Conservation (phyloP, 176 grass and related monocot species). For the Aegilops speltoides region DNA sequence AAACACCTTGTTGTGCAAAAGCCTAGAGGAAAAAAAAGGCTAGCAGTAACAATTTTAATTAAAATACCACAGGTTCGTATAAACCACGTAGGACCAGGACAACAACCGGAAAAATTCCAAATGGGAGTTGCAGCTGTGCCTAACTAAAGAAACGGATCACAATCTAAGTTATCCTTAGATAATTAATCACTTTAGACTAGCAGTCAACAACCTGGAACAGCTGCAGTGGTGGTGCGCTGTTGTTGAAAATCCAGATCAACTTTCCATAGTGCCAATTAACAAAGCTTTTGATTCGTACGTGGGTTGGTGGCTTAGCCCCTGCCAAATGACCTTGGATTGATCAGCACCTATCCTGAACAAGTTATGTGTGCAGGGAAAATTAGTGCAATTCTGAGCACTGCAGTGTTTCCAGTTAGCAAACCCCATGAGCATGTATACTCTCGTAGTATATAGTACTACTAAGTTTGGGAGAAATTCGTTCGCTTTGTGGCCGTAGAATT, state of each 20-base stretch:
- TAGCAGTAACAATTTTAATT: background rate
- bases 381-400: too few relatives aligned
- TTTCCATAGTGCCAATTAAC: slow-evolving; percentile 12
- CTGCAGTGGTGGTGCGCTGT: background rate
- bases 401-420: too few relatives aligned
- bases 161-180: background rate
- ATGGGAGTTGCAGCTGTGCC: background rate
- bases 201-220: background rate
- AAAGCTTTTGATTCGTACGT: background rate
- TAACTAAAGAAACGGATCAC: background rate
- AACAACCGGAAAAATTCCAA: background rate
- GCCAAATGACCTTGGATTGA: background rate
- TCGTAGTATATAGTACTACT: too few relatives aligned
- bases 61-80: background rate
- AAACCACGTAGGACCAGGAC: background rate
- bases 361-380: too few relatives aligned
- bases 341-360: too few relatives aligned
- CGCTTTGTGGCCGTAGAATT: background rate
- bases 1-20: background rate
- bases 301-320: background rate
- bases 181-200: background rate
- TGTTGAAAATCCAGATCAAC: background rate
- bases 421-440: too few relatives aligned
- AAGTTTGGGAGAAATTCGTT: background rate
- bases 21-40: background rate